phyloP scores from a whole-genome alignment of 371 early-diverging fungal species.

The Circinella umbellata region DNA sequence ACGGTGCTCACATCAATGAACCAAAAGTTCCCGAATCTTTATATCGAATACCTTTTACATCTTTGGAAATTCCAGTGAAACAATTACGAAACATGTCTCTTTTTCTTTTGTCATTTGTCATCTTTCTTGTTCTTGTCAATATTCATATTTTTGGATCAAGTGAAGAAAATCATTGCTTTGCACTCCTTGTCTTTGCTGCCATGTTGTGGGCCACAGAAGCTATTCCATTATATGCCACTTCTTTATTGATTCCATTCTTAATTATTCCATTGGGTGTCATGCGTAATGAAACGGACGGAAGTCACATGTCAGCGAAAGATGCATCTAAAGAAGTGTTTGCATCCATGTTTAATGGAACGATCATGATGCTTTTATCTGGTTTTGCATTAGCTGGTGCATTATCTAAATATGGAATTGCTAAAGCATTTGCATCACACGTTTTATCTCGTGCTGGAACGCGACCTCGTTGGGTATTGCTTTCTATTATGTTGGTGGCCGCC shows the following conservation, averaged over 20 bases:
- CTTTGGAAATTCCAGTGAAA: conserved; percentile 15
- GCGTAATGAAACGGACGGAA: conserved; percentile 51
- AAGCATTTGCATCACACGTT: conserved; percentile 67
- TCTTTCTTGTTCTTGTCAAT: conserved; percentile 62
- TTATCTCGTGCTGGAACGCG: conserved; percentile 72
- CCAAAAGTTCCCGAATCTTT: conserved; percentile 20
- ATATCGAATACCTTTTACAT: conserved; percentile 33
- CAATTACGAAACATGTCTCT: conserved; percentile 26
- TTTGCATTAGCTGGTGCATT: conserved; percentile 92
- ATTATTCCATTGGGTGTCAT: conserved; percentile 72
- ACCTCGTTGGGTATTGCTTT: conserved; percentile 69
- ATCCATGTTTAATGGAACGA: conserved; percentile 96
- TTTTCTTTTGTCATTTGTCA: conserved; percentile 43
- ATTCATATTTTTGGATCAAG: conserved; percentile 55
- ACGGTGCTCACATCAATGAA: conserved; percentile 43
- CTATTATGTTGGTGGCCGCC: conserved; percentile 78
- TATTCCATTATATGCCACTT: conserved; percentile 81
- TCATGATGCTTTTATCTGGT: conserved; percentile 94
- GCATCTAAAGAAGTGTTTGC: conserved; percentile 87
- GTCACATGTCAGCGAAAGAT: conserved; percentile 58
- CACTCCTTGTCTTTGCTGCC: conserved; percentile 65
- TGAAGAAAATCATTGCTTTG: conserved; percentile 64
- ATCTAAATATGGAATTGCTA: conserved; percentile 68
- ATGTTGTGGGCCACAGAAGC: conserved; percentile 73
- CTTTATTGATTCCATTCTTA: conserved; percentile 76